Percentiles rank a stretch among this genome's conserved stretches.
Conservation (phyloP, 129 eudicot genomes). For the Flaveria sonorensis region DNA sequence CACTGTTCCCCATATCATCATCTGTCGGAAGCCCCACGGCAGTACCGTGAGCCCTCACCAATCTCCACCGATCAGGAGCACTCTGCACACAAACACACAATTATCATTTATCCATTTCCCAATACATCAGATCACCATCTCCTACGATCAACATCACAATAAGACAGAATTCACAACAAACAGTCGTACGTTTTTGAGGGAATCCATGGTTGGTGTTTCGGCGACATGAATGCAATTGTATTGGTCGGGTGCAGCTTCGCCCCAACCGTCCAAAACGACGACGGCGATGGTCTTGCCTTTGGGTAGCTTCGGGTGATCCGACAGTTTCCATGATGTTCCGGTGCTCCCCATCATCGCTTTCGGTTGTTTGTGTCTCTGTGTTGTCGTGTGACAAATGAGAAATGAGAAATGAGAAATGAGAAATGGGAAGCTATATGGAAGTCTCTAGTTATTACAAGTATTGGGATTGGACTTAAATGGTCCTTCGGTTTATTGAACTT, state of each 20-base stretch:
- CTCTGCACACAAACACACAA: conserved; percentile 42
- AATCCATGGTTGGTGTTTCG: conserved; percentile 89
- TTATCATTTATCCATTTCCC: conserved; percentile 5
- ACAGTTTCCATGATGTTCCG: conserved; percentile 66
- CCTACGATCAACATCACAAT: not conserved
- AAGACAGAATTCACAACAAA: too few relatives aligned
- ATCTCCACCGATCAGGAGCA: conserved; percentile 90
- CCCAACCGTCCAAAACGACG: conserved; percentile 96
- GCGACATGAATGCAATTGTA: conserved; percentile 90
- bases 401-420: too few relatives aligned
- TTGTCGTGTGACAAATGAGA: not conserved
- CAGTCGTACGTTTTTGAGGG: conserved; percentile 61
- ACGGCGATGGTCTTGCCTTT: conserved; percentile 78
- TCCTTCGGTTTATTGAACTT: not conserved
- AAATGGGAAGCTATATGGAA: conserved; percentile 16
- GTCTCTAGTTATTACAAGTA: conserved; percentile 11
- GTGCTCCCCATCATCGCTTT: conserved; percentile 60
- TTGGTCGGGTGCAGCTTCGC: conserved; percentile 74
- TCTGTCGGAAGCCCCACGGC: conserved; percentile 96
- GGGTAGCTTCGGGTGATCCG: conserved; percentile 84
- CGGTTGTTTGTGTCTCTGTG: not conserved
- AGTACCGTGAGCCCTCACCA: conserved; percentile 90
- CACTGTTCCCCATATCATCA: conserved; percentile 98
- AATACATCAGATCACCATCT: not conserved
- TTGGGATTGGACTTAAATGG: not conserved